Percentiles rank a stretch among this genome's conserved stretches.
These are phyloP conservation scores for Spergularia azorica DNA, from an alignment of 179 eudicot genomes.

Conservation along the genomic window DNA sequence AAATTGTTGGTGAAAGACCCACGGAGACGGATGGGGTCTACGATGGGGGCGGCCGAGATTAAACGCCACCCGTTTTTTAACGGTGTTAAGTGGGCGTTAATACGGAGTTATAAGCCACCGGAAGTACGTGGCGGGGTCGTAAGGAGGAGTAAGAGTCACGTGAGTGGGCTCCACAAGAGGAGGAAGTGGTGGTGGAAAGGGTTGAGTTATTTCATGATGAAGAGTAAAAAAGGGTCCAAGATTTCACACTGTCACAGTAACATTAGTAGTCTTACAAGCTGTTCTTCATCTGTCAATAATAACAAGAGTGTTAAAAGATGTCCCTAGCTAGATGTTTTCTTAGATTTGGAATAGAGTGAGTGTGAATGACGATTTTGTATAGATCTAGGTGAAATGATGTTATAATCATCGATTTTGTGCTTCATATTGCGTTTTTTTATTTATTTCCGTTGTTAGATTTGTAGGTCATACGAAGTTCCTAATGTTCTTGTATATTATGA, in stretches of 20 bases:
- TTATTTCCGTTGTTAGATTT: neutral
- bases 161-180: constrained; percentile 37
- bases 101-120: constrained; percentile 73
- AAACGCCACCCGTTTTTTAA: constrained; percentile 78
- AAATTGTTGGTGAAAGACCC: constrained; percentile 70
- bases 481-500: too few species aligned
- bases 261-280: neutral
- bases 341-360: constrained; percentile 1
- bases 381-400: constrained; percentile 6
- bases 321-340: neutral
- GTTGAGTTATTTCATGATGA: constrained; percentile 34
- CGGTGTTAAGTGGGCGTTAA: constrained; percentile 89
- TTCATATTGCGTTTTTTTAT: neutral
- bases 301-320: neutral
- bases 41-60: constrained; percentile 78
- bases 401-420: constrained; percentile 24
- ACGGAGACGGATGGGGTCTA: constrained; percentile 56
- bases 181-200: constrained; percentile 70
- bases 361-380: constrained; percentile 15
- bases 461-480: neutral
- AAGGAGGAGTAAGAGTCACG: constrained; percentile 40
- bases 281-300: constrained; percentile 1
- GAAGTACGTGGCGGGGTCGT: constrained; percentile 68
- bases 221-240: constrained; percentile 36
- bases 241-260: constrained; percentile 27